Conservation (phyloP, 371 early-diverging fungal species). For the Apophysomyces trapeziformis region DNA sequence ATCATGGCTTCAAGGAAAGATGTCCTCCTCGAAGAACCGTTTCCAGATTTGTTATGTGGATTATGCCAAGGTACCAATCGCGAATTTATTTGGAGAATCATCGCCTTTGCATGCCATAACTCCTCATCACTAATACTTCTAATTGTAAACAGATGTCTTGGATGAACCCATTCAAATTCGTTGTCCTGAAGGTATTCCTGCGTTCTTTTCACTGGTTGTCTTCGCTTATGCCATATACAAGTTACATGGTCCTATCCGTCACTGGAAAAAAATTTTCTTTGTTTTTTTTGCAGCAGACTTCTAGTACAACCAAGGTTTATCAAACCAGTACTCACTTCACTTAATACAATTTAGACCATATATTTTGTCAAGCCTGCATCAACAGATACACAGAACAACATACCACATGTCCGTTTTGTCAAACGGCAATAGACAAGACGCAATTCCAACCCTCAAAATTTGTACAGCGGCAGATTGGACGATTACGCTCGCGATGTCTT, state of each 20-base stretch:
- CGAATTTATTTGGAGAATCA: neutral
- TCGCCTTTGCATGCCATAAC: neutral
- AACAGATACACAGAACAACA: slow-evolving; percentile 35
- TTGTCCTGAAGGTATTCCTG: slow-evolving; percentile 52
- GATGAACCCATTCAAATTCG: slow-evolving; percentile 58
- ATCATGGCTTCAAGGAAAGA: slow-evolving; percentile 31
- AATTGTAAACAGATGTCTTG: slow-evolving; percentile 36
- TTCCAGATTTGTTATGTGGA: slow-evolving; percentile 52
- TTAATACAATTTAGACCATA: slow-evolving; percentile 40
- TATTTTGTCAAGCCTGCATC: slow-evolving; percentile 51
- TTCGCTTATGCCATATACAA: neutral
- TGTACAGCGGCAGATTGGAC: slow-evolving; percentile 47
- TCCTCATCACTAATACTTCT: neutral
- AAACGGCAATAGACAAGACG: slow-evolving; percentile 28
- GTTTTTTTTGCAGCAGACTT: neutral
- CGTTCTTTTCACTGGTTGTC: neutral
- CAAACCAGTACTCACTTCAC: neutral
- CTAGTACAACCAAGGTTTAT: neutral
- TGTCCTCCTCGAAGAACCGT: slow-evolving; percentile 42
- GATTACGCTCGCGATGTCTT: slow-evolving; percentile 43
- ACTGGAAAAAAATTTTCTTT: slow-evolving; percentile 1
- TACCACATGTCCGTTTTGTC: slow-evolving; percentile 32
- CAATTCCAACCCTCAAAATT: slow-evolving; percentile 51
- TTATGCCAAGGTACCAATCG: slow-evolving; percentile 43
- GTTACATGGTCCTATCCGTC: neutral